Base-by-base conservation (phyloP, 768 basidiomycete genomes). In the Mrakia hoshinonis region DNA sequence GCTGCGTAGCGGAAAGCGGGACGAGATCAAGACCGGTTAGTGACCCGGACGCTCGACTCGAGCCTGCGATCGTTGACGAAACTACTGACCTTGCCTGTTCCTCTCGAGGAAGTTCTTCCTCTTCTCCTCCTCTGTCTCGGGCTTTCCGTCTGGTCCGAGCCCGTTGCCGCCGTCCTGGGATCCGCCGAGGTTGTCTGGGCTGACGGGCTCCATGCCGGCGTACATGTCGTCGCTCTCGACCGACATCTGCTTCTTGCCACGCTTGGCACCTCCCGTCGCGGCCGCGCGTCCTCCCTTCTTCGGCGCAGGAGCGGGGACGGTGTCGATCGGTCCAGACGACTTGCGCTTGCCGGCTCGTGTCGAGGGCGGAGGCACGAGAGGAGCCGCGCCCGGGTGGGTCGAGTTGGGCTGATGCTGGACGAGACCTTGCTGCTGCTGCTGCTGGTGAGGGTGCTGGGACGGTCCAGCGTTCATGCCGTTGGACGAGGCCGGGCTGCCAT, bases 81-180 rank as follows among this genome's bases (percentile, higher is more conserved):
- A 2, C n/a, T 31, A 78, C 83, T 65, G 73, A 97, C 95, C 95
- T 85, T 98, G 96, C 76, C 96, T 85, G 78, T 99, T 99, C 73
- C 96, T 84, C 80, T 98, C 96, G 73, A 99, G 81, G 81, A 99
- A 98, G 81, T 97, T 98, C 80, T 85, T 87, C 51, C 96, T 84
- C 81, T 99, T 99, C 78, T 98, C 96, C 80, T 98, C 96, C 79
- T 99, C 96, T 0, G 95, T 97, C 83, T 96, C 92, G 29, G 89
- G 90, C 77, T 89, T 92, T 80, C 90, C 92, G 65, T 67, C 75
- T 75, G 65, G 78, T 76, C 58, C 80, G 75, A 4, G 74, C 38
- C 36, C 51, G 54, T 38, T 55, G 39, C 22, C 70, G 34, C 58
- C 58, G 20, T 61, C 36, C 62, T 54, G 43, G 38, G 60, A 69